phyloP scores from a whole-genome alignment of 202 grass and related monocot species.

The Miscanthus sacchariflorus region DNA sequence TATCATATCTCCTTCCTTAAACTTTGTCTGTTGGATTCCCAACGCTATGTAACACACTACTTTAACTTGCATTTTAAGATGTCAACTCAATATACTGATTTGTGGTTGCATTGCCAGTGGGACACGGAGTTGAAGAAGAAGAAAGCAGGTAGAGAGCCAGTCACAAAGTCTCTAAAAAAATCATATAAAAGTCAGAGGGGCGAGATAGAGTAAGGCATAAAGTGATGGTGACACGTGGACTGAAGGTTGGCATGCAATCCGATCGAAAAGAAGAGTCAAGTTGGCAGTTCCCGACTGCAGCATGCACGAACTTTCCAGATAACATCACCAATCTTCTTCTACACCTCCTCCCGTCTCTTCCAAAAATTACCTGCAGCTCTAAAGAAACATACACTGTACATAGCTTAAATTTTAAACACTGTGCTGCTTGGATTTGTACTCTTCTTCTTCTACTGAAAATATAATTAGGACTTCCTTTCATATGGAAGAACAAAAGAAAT shows the following conservation, averaged over 20 bases:
- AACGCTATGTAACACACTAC: not conserved
- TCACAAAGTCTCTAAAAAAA: not conserved
- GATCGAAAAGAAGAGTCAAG: slow-evolving; percentile 5
- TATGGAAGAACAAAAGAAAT: no score
- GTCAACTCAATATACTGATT: not conserved
- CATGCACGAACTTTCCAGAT: slow-evolving; percentile 35
- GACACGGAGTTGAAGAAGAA: slow-evolving; percentile 31
- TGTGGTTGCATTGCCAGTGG: slow-evolving; percentile 13
- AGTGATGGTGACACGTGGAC: slow-evolving; percentile 27
- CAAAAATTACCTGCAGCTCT: not conserved
- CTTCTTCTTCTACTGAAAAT: not conserved
- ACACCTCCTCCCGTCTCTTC: not conserved
- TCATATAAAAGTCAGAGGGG: slow-evolving; percentile 24
- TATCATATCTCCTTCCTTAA: no score
- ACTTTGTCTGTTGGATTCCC: not conserved
- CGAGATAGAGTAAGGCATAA: slow-evolving; percentile 33
- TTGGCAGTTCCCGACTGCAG: slow-evolving; percentile 17
- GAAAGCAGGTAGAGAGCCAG: not conserved
- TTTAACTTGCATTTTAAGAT: not conserved
- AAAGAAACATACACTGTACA: not conserved
- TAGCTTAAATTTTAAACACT: not conserved
- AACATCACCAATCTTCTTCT: not conserved
- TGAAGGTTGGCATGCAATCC: not conserved
- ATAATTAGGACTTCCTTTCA: no score
- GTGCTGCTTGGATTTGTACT: slow-evolving; percentile 16